A percentile compares a stretch with the other conserved stretches of the same genome.
These are phyloP conservation scores for Cystobasidium onofrii DNA, from an alignment of 768 basidiomycete species.

Conservation along the genomic window DNA sequence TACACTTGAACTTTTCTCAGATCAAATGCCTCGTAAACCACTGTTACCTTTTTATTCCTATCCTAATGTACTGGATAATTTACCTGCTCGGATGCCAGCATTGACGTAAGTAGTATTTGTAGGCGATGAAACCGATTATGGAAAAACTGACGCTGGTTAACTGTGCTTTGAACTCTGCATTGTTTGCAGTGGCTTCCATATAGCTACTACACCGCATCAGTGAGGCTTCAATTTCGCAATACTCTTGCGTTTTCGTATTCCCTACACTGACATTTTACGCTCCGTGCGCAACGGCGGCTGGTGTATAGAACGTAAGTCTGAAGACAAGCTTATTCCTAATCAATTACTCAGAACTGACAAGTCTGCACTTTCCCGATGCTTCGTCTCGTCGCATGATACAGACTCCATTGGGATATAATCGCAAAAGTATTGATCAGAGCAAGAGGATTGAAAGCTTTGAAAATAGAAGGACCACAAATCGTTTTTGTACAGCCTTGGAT, in stretches of 20 bases:
- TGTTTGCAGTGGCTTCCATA: neutral
- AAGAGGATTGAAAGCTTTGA: neutral
- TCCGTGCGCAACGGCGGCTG: too few relatives aligned
- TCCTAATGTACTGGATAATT: conserved; percentile 11
- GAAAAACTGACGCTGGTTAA: neutral
- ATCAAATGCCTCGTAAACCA: conserved; percentile 7
- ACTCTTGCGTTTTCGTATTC: too few relatives aligned
- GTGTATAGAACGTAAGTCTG: too few relatives aligned
- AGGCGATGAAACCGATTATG: neutral
- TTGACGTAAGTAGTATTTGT: conserved; percentile 1
- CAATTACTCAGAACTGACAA: too few relatives aligned
- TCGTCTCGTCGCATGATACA: neutral
- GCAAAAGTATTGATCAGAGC: conserved; percentile 9
- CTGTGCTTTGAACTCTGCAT: neutral
- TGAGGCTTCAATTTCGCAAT: neutral
- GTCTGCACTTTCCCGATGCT: too few relatives aligned
- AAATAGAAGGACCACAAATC: conserved; percentile 4
- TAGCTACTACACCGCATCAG: neutral
- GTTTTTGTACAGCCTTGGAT: conserved; percentile 7
- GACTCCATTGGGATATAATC: neutral
- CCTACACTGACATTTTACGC: too few relatives aligned
- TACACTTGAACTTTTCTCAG: neutral
- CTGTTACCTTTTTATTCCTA: conserved; percentile 2
- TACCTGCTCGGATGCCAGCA: neutral
- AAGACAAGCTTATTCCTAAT: too few relatives aligned